Evolutionary conservation across 1,139 yeast species (phyloP).

Genomic region (Yamadazyma diospyri): DNA sequence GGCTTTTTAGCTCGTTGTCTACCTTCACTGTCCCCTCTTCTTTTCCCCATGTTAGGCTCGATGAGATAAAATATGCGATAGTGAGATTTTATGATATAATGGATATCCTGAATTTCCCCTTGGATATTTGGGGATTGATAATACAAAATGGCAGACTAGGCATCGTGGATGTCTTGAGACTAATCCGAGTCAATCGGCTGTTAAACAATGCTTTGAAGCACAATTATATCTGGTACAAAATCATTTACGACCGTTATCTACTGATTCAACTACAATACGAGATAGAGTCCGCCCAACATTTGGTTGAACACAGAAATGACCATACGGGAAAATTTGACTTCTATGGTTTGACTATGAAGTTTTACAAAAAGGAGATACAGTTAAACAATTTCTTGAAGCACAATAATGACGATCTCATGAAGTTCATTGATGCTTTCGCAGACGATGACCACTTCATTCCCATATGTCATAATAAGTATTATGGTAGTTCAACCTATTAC

Average conservation of each 20-base stretch:
- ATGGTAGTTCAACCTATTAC: neutral
- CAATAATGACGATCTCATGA: conserved; percentile 10
- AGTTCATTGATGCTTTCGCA: conserved; percentile 12
- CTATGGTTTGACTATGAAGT: conserved; percentile 8
- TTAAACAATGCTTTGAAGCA: conserved; percentile 12
- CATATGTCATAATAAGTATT: conserved; percentile 11
- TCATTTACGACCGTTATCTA: conserved; percentile 15
- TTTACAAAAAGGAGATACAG: conserved; percentile 11
- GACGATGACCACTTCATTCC: conserved; percentile 18
- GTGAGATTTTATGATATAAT: neutral
- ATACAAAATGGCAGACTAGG: conserved; percentile 17
- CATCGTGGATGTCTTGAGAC: conserved; percentile 19
- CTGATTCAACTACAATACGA: conserved; percentile 13
- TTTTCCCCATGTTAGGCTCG: conserved; percentile 16
- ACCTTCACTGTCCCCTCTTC: conserved; percentile 18
- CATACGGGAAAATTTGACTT: conserved; percentile 3
- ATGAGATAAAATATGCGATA: conserved; percentile 1
- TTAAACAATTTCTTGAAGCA: conserved; percentile 7
- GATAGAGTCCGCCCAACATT: conserved; percentile 5
- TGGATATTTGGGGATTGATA: conserved; percentile 20
- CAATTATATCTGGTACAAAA: conserved; percentile 19
- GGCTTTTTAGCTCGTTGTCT: conserved; percentile 33
- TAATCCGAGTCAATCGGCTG: conserved; percentile 13
- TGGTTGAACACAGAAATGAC: conserved; percentile 4
- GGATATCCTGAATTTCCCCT: conserved; percentile 10